Conservation (phyloP, 2,329 filamentous ascomycete genomes). For the Thielaviopsis musarum region DNA sequence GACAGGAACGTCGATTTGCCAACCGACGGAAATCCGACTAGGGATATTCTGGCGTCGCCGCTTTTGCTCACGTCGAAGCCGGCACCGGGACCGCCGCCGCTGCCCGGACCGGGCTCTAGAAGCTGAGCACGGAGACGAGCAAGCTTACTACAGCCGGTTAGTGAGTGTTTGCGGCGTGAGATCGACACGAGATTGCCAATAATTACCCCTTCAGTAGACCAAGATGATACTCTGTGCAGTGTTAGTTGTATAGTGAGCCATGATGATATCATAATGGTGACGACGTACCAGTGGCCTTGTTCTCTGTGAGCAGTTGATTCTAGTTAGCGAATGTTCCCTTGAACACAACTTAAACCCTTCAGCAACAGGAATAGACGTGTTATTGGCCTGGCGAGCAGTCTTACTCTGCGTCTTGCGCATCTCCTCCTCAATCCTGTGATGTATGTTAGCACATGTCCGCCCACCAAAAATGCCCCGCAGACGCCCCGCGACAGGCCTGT, state of each 20-base stretch:
- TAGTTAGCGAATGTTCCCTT: neutral
- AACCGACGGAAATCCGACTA: constrained; percentile 97
- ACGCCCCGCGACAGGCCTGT: neutral
- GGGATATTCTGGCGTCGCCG: constrained; percentile 87
- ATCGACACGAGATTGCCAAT: constrained; percentile 3
- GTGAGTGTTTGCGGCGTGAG: neutral
- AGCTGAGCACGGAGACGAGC: constrained; percentile 87
- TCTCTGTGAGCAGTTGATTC: constrained; percentile 45
- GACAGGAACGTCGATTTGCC: constrained; percentile 98
- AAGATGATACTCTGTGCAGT: constrained; percentile 76
- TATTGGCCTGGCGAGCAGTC: constrained; percentile 15
- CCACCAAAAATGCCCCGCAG: constrained; percentile 1
- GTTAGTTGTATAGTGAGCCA: neutral
- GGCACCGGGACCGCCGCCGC: constrained; percentile 59
- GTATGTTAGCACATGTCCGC: constrained; percentile 14
- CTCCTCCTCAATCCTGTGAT: constrained; percentile 91
- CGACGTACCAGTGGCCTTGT: constrained; percentile 86
- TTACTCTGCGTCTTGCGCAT: constrained; percentile 98
- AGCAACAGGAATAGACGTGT: too few species aligned
- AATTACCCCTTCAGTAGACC: constrained; percentile 87
- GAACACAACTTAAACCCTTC: too few species aligned
- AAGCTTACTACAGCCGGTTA: constrained; percentile 54
- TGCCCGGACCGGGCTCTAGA: constrained; percentile 69
- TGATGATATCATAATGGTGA: neutral
- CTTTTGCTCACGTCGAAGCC: constrained; percentile 94